A percentile compares a stretch with the other conserved stretches of the same genome.
Conservation (phyloP, 2,329 filamentous ascomycete genomes). For the Fusarium haematococcum region DNA sequence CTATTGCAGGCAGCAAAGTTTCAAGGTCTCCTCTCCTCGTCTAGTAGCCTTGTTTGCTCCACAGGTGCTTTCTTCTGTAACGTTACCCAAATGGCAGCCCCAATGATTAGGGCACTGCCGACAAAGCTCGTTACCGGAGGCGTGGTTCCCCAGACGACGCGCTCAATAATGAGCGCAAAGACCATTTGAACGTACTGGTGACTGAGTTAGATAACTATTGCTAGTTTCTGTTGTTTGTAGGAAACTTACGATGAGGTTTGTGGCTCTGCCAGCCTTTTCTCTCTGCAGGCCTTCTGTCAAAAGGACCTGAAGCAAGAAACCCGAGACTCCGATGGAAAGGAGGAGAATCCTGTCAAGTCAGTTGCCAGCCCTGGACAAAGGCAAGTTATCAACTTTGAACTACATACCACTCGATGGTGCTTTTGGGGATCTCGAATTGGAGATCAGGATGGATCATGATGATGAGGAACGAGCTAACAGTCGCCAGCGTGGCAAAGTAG, state of each 20-base stretch:
- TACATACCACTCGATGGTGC: conserved; percentile 42
- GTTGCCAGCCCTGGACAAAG: neutral
- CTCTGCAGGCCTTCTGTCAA: conserved; percentile 79
- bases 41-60: conserved; percentile 34
- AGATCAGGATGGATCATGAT: conserved; percentile 62
- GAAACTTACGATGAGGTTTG: conserved; percentile 47
- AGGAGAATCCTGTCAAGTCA: conserved; percentile 64
- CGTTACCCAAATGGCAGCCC: conserved; percentile 56
- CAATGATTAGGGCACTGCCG: conserved; percentile 55
- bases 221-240: fast-evolving
- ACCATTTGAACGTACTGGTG: conserved; percentile 49
- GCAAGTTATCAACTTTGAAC: neutral
- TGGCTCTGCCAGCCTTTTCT: conserved; percentile 63
- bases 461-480: conserved; percentile 71
- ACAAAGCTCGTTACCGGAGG: conserved; percentile 53
- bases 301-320: conserved; percentile 83
- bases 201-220: conserved; percentile 34
- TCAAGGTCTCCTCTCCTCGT: conserved; percentile 53
- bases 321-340: conserved; percentile 73
- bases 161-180: conserved; percentile 53
- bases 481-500: conserved; percentile 78
- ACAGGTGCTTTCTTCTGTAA: conserved; percentile 53
- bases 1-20: neutral
- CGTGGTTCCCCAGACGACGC: conserved; percentile 57
- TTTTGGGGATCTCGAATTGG: conserved; percentile 51